phyloP scores from a whole-genome alignment of 2,329 filamentous ascomycete species.

The Pezicula neosporulosa region DNA sequence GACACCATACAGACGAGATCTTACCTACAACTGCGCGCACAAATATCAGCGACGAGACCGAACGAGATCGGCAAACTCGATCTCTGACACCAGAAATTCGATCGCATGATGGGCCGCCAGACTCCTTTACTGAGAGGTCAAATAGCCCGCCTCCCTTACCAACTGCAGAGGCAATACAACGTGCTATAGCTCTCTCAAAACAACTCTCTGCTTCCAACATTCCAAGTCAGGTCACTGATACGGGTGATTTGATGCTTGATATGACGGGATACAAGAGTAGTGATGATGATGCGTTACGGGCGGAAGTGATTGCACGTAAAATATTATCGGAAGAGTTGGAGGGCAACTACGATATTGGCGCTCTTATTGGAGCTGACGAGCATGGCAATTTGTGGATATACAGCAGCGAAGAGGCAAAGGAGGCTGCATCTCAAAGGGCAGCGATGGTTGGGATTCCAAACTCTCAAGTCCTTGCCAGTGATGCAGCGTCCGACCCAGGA shows the following conservation, averaged over 20 bases:
- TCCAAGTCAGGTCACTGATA: slow-evolving; percentile 85
- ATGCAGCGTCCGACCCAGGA: slow-evolving; percentile 87
- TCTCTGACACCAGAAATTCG: slow-evolving; percentile 34
- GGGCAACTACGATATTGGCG: slow-evolving; percentile 93
- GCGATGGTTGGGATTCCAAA: slow-evolving; percentile 42
- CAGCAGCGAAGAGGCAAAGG: slow-evolving; percentile 93
- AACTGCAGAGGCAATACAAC: slow-evolving; percentile 72
- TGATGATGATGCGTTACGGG: slow-evolving; percentile 86
- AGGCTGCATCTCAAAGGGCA: slow-evolving; percentile 70
- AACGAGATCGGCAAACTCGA: slow-evolving; percentile 33
- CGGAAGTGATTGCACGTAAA: slow-evolving; percentile 89
- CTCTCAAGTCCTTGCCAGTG: slow-evolving; percentile 31
- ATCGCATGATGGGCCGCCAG: slow-evolving; percentile 20
- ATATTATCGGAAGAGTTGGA: slow-evolving; percentile 91
- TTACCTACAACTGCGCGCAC: slow-evolving; percentile 44
- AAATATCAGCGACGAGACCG: slow-evolving; percentile 19
- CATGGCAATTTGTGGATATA: slow-evolving; percentile 99
- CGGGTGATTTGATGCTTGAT: slow-evolving; percentile 93
- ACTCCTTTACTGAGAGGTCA: slow-evolving; percentile 50
- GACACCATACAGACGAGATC: slow-evolving; percentile 54
- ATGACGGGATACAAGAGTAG: slow-evolving; percentile 97
- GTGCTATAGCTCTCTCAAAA: slow-evolving; percentile 80
- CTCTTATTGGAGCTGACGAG: slow-evolving; percentile 91
- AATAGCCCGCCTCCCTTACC: slow-evolving; percentile 74
- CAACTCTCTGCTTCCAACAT: slow-evolving; percentile 90